Base-by-base conservation (phyloP, 768 basidiomycete species). In the Amanita thiersii region DNA sequence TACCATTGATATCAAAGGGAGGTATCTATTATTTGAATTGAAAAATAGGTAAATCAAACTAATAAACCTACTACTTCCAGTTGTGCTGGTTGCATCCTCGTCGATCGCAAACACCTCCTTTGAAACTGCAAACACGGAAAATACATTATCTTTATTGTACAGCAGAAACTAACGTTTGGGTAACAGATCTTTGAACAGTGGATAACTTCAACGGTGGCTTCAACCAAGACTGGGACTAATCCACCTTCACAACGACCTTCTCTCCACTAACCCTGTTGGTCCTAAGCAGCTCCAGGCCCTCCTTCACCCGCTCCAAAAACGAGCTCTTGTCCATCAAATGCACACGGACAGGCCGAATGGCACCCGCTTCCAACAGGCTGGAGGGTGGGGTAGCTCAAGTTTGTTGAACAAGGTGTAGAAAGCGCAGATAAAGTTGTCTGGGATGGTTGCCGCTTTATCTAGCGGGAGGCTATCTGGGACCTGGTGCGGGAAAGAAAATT, bases 241-340 rank as follows among this genome's bases (percentile, higher is more conserved):
- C 44, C 9, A 70, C 52, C 46, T 66, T 66, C 0, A 75, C 60
- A 1, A 75, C 53, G 1, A 72, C 59, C 43, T 75, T 77, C 54
- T 73, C 69, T 17, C 72, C 72, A 28, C 67, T 72, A 32, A 73
- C 53, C 52, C 67, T 62, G 46, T 72, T 72, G 26, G 66, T 60
- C 37, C 70, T 62, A 31, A 75, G 44, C 28, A 75, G 47, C 37
- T 70, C 64, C 30, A 75, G 49, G 0, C 68, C 74, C n/a, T 44
- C 50, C 11, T 53, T 58, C 1, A 67, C 64, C 18, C 73, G 59
- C 21, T 70, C 64, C 39, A 62, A 58, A 38, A 75, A 55, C 9
- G 58, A 50, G 1, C 70, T 72, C 37, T 69, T 49, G 34, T 70
- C 64, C 25, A 72, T 25, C 20, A 75, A 47, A 8, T 56, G 57